These are phyloP conservation scores for Paracamarosporium sp. DNA, from an alignment of 2,329 filamentous ascomycete species.

Conservation along the genomic window DNA sequence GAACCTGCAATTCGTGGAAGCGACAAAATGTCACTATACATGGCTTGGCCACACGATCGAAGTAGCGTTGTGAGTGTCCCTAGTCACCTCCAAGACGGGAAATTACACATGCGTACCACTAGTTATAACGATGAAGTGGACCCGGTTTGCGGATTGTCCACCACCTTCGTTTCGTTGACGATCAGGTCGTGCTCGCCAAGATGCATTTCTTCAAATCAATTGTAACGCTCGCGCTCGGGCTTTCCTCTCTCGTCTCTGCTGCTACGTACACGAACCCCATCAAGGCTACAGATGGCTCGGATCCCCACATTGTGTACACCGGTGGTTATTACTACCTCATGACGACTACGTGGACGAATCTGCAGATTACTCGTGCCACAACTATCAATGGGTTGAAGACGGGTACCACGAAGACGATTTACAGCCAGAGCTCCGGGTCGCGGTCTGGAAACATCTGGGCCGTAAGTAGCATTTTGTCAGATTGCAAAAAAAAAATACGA, in stretches of 20 bases:
- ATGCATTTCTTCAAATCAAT: conserved; percentile 26
- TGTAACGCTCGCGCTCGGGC: conserved; percentile 17
- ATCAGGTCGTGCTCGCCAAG: background rate
- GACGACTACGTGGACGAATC: conserved; percentile 62
- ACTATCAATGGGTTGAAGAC: conserved; percentile 64
- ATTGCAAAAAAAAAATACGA: background rate
- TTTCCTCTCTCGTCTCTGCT: conserved; percentile 32
- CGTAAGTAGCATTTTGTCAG: conserved; percentile 8
- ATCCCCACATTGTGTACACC: conserved; percentile 61
- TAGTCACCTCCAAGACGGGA: background rate
- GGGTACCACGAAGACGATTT: conserved; percentile 59
- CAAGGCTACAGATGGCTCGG: conserved; percentile 57
- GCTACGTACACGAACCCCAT: conserved; percentile 61
- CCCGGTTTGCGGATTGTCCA: background rate
- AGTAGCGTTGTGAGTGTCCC: background rate
- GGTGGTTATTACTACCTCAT: conserved; percentile 65
- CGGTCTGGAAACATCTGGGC: conserved; percentile 66
- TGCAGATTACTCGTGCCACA: conserved; percentile 61
- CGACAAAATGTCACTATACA: background rate
- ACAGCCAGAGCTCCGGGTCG: conserved; percentile 54
- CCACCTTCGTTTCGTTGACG: background rate
- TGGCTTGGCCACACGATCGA: background rate
- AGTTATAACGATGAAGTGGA: background rate
- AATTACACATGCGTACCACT: background rate
- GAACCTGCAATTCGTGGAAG: background rate